A percentile compares a stretch with the other conserved stretches of the same genome.
These are phyloP conservation scores for Inga laurina DNA, from an alignment of 306 rosid species.

Conservation along the genomic window DNA sequence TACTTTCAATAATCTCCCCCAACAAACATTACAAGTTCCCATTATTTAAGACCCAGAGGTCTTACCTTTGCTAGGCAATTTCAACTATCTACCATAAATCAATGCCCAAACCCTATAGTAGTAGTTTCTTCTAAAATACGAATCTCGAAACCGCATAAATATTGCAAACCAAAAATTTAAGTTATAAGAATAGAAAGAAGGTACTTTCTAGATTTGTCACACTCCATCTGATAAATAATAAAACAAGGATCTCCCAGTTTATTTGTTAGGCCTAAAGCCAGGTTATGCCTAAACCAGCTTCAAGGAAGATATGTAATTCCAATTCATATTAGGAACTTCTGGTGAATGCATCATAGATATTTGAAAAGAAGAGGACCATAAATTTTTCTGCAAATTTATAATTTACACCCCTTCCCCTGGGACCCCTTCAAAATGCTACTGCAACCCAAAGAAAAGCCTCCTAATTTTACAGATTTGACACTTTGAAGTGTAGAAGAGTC, in stretches of 20 bases:
- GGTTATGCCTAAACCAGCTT: neutral
- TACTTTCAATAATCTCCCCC: neutral
- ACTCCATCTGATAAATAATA: neutral
- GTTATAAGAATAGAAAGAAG: neutral
- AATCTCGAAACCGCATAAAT: neutral
- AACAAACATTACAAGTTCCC: neutral
- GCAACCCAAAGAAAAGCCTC: neutral
- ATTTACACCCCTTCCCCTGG: neutral
- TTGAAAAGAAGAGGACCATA: neutral
- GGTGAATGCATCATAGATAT: neutral
- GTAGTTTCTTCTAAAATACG: neutral
- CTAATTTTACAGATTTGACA: neutral
- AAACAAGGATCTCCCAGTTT: neutral
- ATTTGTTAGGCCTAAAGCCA: neutral
- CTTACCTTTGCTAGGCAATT: neutral
- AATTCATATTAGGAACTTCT: neutral
- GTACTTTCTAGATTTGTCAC: neutral
- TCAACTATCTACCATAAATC: neutral
- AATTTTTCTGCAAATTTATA: neutral
- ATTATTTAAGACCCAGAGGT: neutral
- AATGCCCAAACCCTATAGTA: neutral
- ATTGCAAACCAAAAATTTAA: neutral
- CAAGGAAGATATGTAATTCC: neutral
- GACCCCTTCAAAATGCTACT: neutral
- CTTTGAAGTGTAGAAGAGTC: neutral